Conservation (phyloP, 176 grass and related monocot genomes). For the Zea mays region Zm-B73-REFERENCE-NAM-5.0 NC_050099.1:245544501-245545000, state of each 20-base stretch:
- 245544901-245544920: slow-evolving; percentile 11
- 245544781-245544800: slow-evolving; percentile 37
- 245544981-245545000: background rate
- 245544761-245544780: slow-evolving; percentile 36
- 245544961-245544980: background rate
- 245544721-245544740: slow-evolving; percentile 16
- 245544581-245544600: background rate
- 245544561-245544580: slow-evolving; percentile 35
- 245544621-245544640: background rate
- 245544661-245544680: background rate
- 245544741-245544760: slow-evolving; percentile 29
- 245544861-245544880: background rate
- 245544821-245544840: background rate
- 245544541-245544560: slow-evolving; percentile 29
- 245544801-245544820: slow-evolving; percentile 20
- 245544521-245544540: slow-evolving; percentile 3
- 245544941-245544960: background rate
- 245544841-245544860: slow-evolving; percentile 36
- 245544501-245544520: background rate
- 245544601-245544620: background rate
- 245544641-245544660: background rate
- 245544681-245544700: background rate
- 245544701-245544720: background rate
- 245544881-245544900: slow-evolving; percentile 17
- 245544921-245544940: slow-evolving; percentile 37